Base-by-base conservation (phyloP, 179 eudicot species). In the Carnegiea gigantea region DNA sequence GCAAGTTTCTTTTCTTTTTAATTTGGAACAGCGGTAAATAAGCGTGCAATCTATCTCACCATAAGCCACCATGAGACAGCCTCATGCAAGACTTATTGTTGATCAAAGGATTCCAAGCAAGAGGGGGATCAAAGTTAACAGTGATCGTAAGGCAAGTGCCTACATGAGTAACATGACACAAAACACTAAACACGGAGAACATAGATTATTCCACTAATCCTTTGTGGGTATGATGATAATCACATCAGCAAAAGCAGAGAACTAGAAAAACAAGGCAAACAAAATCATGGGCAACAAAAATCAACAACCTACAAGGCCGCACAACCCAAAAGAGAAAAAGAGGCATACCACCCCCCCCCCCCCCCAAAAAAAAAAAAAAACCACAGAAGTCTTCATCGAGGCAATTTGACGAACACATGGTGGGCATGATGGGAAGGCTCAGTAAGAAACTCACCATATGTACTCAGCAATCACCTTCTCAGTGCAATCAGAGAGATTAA, bases 401-500 rank as follows among this genome's bases (percentile, higher is more conserved):
- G 46, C 60, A 78, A 44, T 70, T n/a, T 13, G 36, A 33, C 36
- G 17, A 79, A 79, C 9, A 79, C 9, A 36, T 79, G 70, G 77
- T 71, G 82, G 24, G 70, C 33, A 9, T n/a, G 43, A 79, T 44
- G 0, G 23, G 36, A 26, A 76, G 21, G 10, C 33, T 20, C 0
- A 13, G 57, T 10, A n/a, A 24, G 53, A 21, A 78, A 26, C 86
- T 62, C 24, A 88, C 90, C 90, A 88, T 78, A 88, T 83, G 83
- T 88, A 88, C 44, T 87, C 90, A 26, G 90, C 88, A 75, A 85
- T 87, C n/a, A 85, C 49, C 76, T 88, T 88, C 59, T 88, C 84
- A 49, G 90, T 81, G 75, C 26, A 5, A 9, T 81, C 85, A 15
- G 88, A 81, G 17, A 88, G 82, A n/a, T 85, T 51, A 51, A 88